phyloP scores from a whole-genome alignment of 192 early-diverging fungal species.

The Umbelopsis isabellina region DNA sequence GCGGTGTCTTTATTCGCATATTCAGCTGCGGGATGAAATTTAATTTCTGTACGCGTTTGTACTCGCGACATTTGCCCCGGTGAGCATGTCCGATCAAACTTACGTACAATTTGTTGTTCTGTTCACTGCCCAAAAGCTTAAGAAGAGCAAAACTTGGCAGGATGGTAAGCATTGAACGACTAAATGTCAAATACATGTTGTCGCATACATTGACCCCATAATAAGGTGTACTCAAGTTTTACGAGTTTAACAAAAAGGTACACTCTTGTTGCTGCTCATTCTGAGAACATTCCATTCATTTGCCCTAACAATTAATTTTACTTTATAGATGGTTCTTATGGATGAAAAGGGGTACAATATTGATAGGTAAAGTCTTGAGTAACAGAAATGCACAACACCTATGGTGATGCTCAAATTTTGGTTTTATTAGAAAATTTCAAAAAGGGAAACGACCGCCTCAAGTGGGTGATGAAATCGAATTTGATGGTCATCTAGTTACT shows the following conservation, averaged over 20 bases:
- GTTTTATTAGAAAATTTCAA: conserved; percentile 19
- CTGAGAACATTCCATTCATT: background rate
- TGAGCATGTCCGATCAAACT: conserved; percentile 23
- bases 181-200: background rate
- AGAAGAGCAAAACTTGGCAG: conserved; percentile 59
- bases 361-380: conserved; percentile 42
- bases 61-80: conserved; percentile 6
- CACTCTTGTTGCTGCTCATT: too few relatives aligned
- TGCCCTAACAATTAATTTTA: too few relatives aligned
- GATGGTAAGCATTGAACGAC: conserved; percentile 40
- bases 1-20: background rate
- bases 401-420: too few relatives aligned
- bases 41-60: conserved; percentile 10
- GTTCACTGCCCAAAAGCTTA: conserved; percentile 54
- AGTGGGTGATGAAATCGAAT: conserved; percentile 54
- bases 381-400: too few relatives aligned
- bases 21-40: background rate
- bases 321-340: conserved; percentile 43
- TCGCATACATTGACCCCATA: background rate
- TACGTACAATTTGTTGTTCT: conserved; percentile 31
- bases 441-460: conserved; percentile 9
- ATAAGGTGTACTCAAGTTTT: conserved; percentile 29
- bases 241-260: conserved; percentile 34
- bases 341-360: conserved; percentile 49
- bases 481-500: conserved; percentile 52